phyloP scores from a whole-genome alignment of 2,329 filamentous ascomycete species.

The Cladorrhinum sp. region DNA sequence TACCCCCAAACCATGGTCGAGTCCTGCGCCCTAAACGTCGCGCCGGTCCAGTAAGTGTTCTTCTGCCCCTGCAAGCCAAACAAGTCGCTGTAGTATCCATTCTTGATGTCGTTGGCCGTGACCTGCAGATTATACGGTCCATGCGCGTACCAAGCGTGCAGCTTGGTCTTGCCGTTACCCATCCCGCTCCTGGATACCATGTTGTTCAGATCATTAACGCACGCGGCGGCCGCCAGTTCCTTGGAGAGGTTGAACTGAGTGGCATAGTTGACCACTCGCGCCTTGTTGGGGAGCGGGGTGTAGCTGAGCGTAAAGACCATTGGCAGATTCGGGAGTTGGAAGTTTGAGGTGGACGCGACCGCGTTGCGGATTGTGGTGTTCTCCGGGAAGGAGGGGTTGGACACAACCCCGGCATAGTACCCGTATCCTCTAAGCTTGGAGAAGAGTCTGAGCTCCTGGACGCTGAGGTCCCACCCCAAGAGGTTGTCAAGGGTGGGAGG shows the following conservation, averaged over 20 bases:
- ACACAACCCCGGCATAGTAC: neutral
- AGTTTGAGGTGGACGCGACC: neutral
- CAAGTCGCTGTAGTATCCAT: neutral
- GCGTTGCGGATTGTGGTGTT: neutral
- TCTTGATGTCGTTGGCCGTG: neutral
- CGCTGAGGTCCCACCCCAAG: neutral
- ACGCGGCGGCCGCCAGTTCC: neutral
- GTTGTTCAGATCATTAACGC: neutral
- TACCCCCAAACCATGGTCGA: neutral
- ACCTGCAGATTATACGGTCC: neutral
- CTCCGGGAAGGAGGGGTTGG: neutral
- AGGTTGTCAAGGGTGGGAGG: conserved; percentile 16
- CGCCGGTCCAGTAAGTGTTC: neutral
- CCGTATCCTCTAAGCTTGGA: neutral
- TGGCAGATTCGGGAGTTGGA: neutral
- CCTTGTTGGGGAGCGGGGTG: neutral
- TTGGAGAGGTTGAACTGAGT: neutral
- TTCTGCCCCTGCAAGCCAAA: neutral
- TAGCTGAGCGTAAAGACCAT: neutral
- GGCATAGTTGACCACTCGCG: neutral
- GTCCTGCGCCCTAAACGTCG: neutral
- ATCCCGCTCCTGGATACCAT: neutral
- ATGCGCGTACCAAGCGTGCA: neutral
- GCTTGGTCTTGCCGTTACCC: neutral
- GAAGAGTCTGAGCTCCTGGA: neutral